Base-by-base conservation (phyloP, 2,329 filamentous ascomycete species). In the Aspergillus eucalypticola region DNA sequence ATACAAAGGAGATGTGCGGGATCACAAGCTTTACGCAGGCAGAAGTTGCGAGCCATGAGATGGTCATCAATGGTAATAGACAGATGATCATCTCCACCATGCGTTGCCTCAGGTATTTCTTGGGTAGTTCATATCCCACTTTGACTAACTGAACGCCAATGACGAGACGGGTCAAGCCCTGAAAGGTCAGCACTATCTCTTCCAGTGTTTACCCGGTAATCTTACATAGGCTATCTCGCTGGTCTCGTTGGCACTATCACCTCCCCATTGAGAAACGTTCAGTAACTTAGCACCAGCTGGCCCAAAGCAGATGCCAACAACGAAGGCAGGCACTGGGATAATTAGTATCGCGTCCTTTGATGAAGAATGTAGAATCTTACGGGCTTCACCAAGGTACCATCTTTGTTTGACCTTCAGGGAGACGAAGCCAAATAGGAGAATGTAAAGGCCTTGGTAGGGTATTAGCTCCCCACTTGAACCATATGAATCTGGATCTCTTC, bases 101-200 rank as follows among this genome's bases (percentile, higher is more conserved):
- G 2, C 79, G 80, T 2, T 72, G 67, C 58, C 71, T 70, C 42
- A 81, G 74, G 69, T 88, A 88, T 67, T 80, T 82, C 46, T 83
- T 82, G 0, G 86, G 86, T 1, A 88, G 74, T 66, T 88, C 84
- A 64, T 84, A 88, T 25, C 86, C 86, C 2, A 84, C 85, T 60
- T 88, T 88, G 38, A 87, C 78, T n/a, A 88, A 78, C 64, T 88
- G 85, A 2, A 88, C 79, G 3, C 85, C 84, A 58, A 88, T 87
- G 60, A 88, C 84, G 27, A 88, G 76, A n/a, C 86, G 80, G 62
- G 80, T 81, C 7, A 87, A 66, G 11, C 81, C 82, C 70, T 80
- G 17, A 3, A 44, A 7, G 2, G 23, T 65, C 50, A 68, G 64
- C 25, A 52, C 17, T 15, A 25, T n/a, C 23, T 41, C 48, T 25